These are phyloP conservation scores for Eutrema heterophyllum DNA, from an alignment of 345 rosid genomes.

Conservation along the genomic window DNA sequence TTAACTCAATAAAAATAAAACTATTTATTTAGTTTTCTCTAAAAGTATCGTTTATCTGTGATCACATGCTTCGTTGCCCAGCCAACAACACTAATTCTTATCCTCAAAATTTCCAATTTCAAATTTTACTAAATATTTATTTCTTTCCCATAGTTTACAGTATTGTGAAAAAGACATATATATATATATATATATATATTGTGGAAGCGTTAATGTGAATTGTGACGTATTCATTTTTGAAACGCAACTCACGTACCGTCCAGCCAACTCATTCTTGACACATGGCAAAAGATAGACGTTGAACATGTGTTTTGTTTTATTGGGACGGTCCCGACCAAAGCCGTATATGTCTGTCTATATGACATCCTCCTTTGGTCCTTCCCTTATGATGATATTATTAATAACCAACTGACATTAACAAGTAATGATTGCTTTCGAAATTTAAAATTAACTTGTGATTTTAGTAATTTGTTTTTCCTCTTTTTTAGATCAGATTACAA, in stretches of 20 bases:
- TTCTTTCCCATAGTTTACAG: too few relatives aligned
- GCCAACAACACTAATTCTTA: neutral
- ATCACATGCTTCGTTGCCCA: conserved; percentile 23
- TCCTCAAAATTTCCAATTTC: neutral
- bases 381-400: neutral
- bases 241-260: conserved; percentile 29
- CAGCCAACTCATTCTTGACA: neutral
- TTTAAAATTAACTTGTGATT: too few relatives aligned
- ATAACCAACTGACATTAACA: neutral
- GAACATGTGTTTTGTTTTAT: conserved; percentile 14
- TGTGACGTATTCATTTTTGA: conserved; percentile 10
- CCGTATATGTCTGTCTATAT: neutral
- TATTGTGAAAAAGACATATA: too few relatives aligned
- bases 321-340: conserved; percentile 32
- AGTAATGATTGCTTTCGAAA: neutral
- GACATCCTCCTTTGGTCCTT: neutral
- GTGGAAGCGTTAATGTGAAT: neutral
- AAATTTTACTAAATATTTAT: neutral
- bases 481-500: too few relatives aligned
- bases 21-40: too few relatives aligned
- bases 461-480: too few relatives aligned
- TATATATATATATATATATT: neutral
- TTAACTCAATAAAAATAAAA: too few relatives aligned
- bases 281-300: neutral
- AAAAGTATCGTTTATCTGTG: neutral